phyloP scores from a whole-genome alignment of 495 filamentous ascomycete species.

The Cryomyces antarcticus region DNA sequence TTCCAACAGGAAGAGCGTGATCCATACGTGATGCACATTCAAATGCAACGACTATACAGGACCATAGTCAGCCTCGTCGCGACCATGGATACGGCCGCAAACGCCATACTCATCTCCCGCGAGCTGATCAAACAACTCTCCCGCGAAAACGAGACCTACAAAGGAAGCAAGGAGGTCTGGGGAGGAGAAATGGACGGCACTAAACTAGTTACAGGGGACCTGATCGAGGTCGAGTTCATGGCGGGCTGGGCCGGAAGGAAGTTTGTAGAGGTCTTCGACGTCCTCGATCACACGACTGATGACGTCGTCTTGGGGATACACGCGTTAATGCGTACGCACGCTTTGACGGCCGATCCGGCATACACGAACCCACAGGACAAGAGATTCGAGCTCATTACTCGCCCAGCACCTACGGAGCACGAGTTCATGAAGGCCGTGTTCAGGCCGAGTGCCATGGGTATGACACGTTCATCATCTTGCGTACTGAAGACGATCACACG shows the following conservation, averaged over 20 bases:
- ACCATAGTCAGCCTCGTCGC: not conserved
- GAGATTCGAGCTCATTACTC: no score
- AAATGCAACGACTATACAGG: not conserved
- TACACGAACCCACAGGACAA: no score
- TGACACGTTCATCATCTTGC: no score
- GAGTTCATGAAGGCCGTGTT: no score
- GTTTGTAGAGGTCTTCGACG: not conserved
- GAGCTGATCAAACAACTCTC: not conserved
- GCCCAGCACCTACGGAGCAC: no score
- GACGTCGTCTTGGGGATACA: not conserved
- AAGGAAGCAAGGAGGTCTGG: not conserved
- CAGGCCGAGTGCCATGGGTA: no score
- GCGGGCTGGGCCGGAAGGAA: not conserved
- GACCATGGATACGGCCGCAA: conserved; percentile 2
- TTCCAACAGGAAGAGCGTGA: not conserved
- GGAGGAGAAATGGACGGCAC: not conserved
- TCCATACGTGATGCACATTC: not conserved
- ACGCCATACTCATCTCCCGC: not conserved
- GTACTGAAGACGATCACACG: no score
- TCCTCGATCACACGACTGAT: not conserved
- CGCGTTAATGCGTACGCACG: not conserved
- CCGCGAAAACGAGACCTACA: not conserved
- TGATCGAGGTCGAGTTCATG: not conserved
- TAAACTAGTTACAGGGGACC: not conserved
- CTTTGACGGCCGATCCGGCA: not conserved